These are phyloP conservation scores for Rubia peregrina DNA, from an alignment of 305 asterid genomes.

Conservation along the genomic window DNA sequence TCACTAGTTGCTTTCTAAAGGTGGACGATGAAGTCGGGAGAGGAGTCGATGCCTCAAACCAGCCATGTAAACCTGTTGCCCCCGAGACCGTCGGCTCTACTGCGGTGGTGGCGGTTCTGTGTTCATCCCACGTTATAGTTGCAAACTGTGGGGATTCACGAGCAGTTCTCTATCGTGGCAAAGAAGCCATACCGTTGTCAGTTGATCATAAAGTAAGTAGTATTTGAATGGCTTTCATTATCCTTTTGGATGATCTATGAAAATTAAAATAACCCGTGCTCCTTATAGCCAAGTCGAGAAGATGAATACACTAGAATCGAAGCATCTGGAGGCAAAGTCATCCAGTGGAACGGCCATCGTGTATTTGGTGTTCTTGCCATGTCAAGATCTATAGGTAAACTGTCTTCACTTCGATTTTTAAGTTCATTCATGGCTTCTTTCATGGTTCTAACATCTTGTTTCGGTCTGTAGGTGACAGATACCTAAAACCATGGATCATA, in stretches of 20 bases:
- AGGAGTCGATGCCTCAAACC: conserved; percentile 24
- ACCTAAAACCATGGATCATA: conserved; percentile 70
- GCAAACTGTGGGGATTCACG: conserved; percentile 88
- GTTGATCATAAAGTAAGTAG: conserved; percentile 63
- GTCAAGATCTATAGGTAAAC: conserved; percentile 86
- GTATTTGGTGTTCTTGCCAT: conserved; percentile 85
- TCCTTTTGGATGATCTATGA: not conserved
- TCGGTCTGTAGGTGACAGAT: conserved; percentile 51
- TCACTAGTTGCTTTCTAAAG: conserved; percentile 55
- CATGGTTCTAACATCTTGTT: not conserved
- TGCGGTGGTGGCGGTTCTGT: conserved; percentile 71
- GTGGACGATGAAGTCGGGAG: conserved; percentile 84
- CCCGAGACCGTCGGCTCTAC: conserved; percentile 86
- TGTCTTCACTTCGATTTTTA: conserved; percentile 8
- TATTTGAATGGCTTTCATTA: conserved; percentile 1
- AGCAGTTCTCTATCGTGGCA: conserved; percentile 87
- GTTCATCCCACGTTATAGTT: conserved; percentile 79
- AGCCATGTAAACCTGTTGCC: conserved; percentile 45
- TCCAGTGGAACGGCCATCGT: conserved; percentile 84
- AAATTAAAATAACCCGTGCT: not conserved
- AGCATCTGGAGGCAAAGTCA: conserved; percentile 81
- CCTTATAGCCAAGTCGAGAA: conserved; percentile 60
- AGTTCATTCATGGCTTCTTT: not conserved
- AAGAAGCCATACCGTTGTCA: conserved; percentile 66
- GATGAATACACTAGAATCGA: conserved; percentile 84